Base-by-base conservation (phyloP, 163 green algal genomes). In the Smithsoniella earleae region DNA sequence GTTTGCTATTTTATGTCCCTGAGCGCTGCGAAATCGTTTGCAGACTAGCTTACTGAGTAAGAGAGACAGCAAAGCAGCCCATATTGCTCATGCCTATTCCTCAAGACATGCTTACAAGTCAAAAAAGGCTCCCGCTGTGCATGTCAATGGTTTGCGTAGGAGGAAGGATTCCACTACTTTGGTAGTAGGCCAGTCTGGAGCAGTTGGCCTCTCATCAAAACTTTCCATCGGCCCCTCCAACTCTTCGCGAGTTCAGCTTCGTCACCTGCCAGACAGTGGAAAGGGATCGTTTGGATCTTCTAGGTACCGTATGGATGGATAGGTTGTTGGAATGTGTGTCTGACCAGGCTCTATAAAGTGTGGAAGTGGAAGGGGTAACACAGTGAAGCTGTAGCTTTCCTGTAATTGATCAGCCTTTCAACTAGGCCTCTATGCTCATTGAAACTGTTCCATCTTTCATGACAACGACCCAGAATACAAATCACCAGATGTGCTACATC, bases 221-320 rank as follows among this genome's bases (percentile, higher is more conserved):
- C 58, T 69, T 30, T 69, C 58, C 16, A 69, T 69, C 43, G 58
- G 58, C 8, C 58, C 58, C 6, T 30, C 27, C 38, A 69, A 69
- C 58, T 22, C 58, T 36, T 37, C n/a, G 1, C 58, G 58, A n/a
- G 25, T 45, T 5, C 58, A 69, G 27, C 58, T 64, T 25, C 49
- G 58, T 1, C 58, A 69, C 25, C 58, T 69, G 18, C 18, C 58
- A 1, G 58, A 69, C 25, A 34, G 58, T 69, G 25, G 25, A 0
- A 69, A 69, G 25, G 28, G 43, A 8, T n/a, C 28, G 20, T 69
- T 2, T 38, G 58, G 58, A 18, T 45, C 30, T 34, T 30, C 27
- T 4, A 30, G 58, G 3, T 69, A 69, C 58, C n/a, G 58, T 4
- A 30, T 69, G 0, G 58, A 69, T n/a, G n/a, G n/a, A n/a, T n/a